A percentile compares a stretch with the other conserved stretches of the same genome.
Conservation (phyloP, 2,329 filamentous ascomycete genomes). For the Phaeophleospora eucalypticola region DNA sequence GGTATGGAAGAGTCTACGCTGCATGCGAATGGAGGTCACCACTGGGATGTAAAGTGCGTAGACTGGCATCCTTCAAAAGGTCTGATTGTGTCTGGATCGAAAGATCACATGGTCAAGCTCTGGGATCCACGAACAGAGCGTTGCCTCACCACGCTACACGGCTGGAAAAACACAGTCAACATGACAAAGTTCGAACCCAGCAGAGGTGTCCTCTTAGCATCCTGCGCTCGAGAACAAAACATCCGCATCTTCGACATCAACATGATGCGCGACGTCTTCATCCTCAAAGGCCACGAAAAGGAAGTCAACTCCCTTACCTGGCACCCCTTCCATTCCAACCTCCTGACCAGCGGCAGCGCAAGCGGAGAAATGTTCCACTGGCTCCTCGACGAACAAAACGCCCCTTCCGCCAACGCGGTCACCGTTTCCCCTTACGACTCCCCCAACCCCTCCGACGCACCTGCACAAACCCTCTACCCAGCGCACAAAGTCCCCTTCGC, state of each 20-base stretch:
- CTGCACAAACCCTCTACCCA: conserved; percentile 86
- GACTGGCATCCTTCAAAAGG: conserved; percentile 98
- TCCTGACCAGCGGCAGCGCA: conserved; percentile 85
- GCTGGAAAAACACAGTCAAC: conserved; percentile 95
- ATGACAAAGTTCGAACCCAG: conserved; percentile 87
- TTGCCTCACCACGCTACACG: conserved; percentile 88
- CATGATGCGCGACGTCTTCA: conserved; percentile 96
- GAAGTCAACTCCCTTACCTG: conserved; percentile 88
- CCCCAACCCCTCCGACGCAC: conserved; percentile 71
- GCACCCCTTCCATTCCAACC: conserved; percentile 86
- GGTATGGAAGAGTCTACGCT: conserved; percentile 78
- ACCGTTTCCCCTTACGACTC: conserved; percentile 81
- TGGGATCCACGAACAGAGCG: conserved; percentile 94
- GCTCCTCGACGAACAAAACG: conserved; percentile 90
- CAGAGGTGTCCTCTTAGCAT: conserved; percentile 79
- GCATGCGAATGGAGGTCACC: conserved; percentile 64
- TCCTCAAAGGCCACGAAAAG: conserved; percentile 92
- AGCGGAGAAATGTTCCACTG: conserved; percentile 92
- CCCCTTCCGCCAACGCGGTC: conserved; percentile 66
- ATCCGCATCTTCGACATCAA: conserved; percentile 90
- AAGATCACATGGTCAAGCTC: conserved; percentile 94
- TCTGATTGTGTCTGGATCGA: conserved; percentile 89
- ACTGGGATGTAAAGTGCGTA: conserved; percentile 95
- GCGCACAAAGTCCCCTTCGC: conserved; percentile 83
- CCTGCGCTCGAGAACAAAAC: conserved; percentile 87